Conservation (phyloP, 1,284 basidiomycete genomes). For the Ustilago nuda region DNA sequence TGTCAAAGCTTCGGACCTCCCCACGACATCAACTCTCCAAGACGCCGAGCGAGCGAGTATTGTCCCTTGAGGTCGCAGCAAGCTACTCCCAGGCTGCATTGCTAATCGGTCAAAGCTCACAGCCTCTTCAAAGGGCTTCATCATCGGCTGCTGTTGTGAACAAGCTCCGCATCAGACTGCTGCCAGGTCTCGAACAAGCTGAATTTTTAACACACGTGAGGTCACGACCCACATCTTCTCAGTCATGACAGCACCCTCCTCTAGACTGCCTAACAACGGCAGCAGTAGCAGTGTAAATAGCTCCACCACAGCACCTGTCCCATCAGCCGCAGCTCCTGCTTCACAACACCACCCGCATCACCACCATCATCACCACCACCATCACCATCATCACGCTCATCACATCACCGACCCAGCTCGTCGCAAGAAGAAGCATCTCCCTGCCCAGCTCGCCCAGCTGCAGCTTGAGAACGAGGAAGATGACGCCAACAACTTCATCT, state of each 20-base stretch:
- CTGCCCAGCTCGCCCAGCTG: slow-evolving; percentile 48
- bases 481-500: slow-evolving; percentile 44
- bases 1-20: neutral
- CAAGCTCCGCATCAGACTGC: neutral
- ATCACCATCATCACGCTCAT: slow-evolving; percentile 48
- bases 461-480: slow-evolving; percentile 51
- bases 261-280: slow-evolving; percentile 26
- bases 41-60: neutral
- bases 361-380: slow-evolving; percentile 46
- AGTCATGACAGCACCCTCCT: slow-evolving; percentile 17
- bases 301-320: slow-evolving; percentile 17
- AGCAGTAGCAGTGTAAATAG: slow-evolving; percentile 41
- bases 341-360: slow-evolving; percentile 14
- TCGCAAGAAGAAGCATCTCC: slow-evolving; percentile 54
- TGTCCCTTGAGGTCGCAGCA: no score
- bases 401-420: slow-evolving; percentile 51
- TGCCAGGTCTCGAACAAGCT: neutral
- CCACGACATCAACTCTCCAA: neutral
- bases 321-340: neutral
- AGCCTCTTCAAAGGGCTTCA: neutral
- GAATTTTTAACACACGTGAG: neutral
- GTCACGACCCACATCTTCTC: neutral
- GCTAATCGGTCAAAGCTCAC: neutral
- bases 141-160: neutral
- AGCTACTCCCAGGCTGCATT: no score